Evolutionary conservation across 2,329 filamentous ascomycete genomes (phyloP).

Genomic region (Epicoccum sorghinum): DNA sequence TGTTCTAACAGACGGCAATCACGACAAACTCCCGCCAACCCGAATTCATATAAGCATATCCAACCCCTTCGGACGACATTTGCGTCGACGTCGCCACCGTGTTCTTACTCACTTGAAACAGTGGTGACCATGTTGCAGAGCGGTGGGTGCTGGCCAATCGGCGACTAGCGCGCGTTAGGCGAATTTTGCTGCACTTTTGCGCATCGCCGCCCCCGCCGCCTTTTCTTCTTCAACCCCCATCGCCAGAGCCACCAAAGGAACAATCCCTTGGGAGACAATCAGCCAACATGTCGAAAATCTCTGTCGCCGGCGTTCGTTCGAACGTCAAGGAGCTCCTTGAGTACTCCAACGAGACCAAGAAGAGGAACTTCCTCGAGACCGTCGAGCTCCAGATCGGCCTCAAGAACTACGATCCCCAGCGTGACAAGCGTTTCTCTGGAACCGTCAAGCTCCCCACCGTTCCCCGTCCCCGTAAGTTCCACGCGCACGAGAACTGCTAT

Average conservation of each 20-base stretch:
- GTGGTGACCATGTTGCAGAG: no score
- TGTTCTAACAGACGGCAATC: no score
- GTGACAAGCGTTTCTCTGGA: constrained; percentile 99
- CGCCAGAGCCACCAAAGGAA: constrained; percentile 50
- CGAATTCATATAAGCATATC: no score
- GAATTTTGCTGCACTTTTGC: constrained; percentile 21
- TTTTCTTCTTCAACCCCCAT: constrained; percentile 35
- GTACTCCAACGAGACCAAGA: constrained; percentile 95
- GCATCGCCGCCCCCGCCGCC: constrained; percentile 22
- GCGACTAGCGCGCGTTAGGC: constrained; percentile 19
- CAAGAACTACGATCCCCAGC: constrained; percentile 76
- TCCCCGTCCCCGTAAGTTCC: constrained; percentile 67
- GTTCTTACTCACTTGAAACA: no score
- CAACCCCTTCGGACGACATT: no score
- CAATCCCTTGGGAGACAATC: constrained; percentile 58
- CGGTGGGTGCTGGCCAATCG: constrained; percentile 3
- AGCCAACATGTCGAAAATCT: constrained; percentile 79
- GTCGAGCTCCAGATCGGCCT: constrained; percentile 70
- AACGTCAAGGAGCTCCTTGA: constrained; percentile 94
- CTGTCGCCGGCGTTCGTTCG: constrained; percentile 90
- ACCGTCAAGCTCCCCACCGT: constrained; percentile 94
- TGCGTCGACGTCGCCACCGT: no score
- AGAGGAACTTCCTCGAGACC: constrained; percentile 96
- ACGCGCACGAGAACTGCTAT: not conserved
- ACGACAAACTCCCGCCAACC: no score